Evolutionary conservation across 805 yeast genomes (phyloP), one percentile per base, ranked within the genome.

Genomic region (Maudiozyma serrabonitensis): DNA sequence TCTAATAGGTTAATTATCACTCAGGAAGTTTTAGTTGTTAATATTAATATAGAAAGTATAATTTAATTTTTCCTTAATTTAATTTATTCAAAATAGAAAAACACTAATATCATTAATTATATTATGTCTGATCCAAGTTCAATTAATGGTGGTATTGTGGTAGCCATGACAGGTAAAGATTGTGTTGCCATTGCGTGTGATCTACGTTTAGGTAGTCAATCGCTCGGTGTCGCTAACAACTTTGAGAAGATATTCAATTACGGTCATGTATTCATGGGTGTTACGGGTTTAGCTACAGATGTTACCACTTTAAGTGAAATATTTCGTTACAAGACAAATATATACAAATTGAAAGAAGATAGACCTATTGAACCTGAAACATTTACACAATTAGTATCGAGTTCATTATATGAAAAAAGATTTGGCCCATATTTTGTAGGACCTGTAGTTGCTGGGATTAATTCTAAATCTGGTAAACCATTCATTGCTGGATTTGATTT

Each of bases 101-200:
- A 28, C 8, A 28, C 12, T 28, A 28, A 28, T 9, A 37, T 34
- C 3, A 13, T n/a, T 34, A 38, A 38, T 12, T n/a, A 21, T 13
- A 40, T 15, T 21, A 81, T 82, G 88, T 81, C 87, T 42, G 89
- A 84, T 69, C 89, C 89, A 62, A 81, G 87, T 66, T 80, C 88
- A 42, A 75, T 83, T 57, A 84, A 84, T 64, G 88, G 97, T 71
- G 99, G 99, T 70, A 78, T 95, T 55, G 96, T 95, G 47, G 95
- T 95, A 34, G 99, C 99, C 56, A 93, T 93, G 99, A 84, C 84
- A 25, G 99, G 99, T 61, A 90, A 95, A 65, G 97, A 89, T 59
- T 93, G 99, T 75, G 90, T 93, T 49, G 99, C 98, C 31, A 89
- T 93, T 61, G 99, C 97, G 3, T 84, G 93, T 60, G 99, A 93